Evolutionary conservation across 2,329 filamentous ascomycete species (phyloP), one percentile per base, ranked within the genome.

Genomic region (Venturia effusa): DNA sequence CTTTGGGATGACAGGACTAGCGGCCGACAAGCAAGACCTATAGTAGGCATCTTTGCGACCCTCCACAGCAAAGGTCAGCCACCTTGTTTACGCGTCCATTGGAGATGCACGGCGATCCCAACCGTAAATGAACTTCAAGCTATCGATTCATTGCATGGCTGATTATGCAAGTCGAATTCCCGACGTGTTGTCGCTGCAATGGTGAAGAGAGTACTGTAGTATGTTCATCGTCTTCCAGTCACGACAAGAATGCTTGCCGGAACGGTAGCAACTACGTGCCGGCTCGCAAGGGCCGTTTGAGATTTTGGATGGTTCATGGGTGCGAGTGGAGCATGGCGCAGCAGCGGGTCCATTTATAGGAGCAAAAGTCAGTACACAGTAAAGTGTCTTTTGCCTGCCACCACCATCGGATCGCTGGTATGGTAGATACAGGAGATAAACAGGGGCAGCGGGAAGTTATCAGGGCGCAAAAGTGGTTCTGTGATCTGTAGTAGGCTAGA

Each of bases 231-330:
- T 51, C 17, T 57, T 30, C 22, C 43, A 4, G 24, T 17, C 22
- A 54, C 10, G 19, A n/a, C n/a, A n/a, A n/a, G n/a, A n/a, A 51
- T 51, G 45, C 48, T 30, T 54, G 24, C 17, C 48, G 48, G 27
- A 22, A 17, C 51, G 51, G 30, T 24, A 34, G 51, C 51, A 34
- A 57, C 34, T 57, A 57, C 51, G 17, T 55, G 24, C 48, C 48
- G 48, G 48, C 51, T 57, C 51, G 27, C n/a, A 34, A 34, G 51
- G 51, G 19, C 51, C 51, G 51, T 57, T 57, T 57, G 51, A 57
- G 30, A 57, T 37, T 32, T 30, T 30, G 51, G 34, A 57, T 57
- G 51, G 51, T 57, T 57, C 51, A 57, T 57, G 51, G 51, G 34
- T 57, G 51, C 51, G 51, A 57, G 51, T 34, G 51, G 51, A 34